phyloP scores from a whole-genome alignment of 768 basidiomycete genomes.

The Stropharia rugosoannulata region DNA sequence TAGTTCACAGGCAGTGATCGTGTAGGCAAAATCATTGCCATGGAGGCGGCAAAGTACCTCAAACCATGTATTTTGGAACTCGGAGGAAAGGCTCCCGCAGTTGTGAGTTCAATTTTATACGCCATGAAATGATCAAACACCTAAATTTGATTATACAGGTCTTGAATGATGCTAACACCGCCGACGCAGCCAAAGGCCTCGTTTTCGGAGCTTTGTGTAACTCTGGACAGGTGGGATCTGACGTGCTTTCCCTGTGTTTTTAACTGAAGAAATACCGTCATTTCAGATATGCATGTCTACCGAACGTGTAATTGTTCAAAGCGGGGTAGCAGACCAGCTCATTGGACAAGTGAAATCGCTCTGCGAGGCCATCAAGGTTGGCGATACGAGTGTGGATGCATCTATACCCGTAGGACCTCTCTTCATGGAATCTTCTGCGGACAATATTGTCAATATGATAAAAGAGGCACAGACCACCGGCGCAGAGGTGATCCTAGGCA shows the following conservation, averaged over 20 bases:
- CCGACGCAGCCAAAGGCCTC: conserved; percentile 51
- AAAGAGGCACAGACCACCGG: conserved; percentile 43
- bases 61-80: conserved; percentile 58
- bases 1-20: conserved; percentile 59
- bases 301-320: conserved; percentile 54
- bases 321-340: conserved; percentile 34
- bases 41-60: conserved; percentile 52
- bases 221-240: conserved; percentile 37
- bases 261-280: background rate
- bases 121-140: background rate
- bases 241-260: background rate
- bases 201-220: conserved; percentile 41
- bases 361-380: conserved; percentile 34
- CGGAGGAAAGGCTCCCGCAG: conserved; percentile 52
- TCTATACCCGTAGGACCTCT: conserved; percentile 33
- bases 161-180: conserved; percentile 50
- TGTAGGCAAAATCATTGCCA: conserved; percentile 51
- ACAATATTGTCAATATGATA: conserved; percentile 42
- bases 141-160: conserved; percentile 30
- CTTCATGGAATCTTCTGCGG: conserved; percentile 44
- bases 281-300: conserved; percentile 56
- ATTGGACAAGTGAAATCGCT: conserved; percentile 32
- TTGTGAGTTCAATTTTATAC: conserved; percentile 32
- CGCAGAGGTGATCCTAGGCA: conserved; percentile 45
- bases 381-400: conserved; percentile 31